Percentiles rank a stretch among this genome's conserved stretches.
Conservation (phyloP, 805 yeast genomes). For the Metschnikowia dekortorum region DNA sequence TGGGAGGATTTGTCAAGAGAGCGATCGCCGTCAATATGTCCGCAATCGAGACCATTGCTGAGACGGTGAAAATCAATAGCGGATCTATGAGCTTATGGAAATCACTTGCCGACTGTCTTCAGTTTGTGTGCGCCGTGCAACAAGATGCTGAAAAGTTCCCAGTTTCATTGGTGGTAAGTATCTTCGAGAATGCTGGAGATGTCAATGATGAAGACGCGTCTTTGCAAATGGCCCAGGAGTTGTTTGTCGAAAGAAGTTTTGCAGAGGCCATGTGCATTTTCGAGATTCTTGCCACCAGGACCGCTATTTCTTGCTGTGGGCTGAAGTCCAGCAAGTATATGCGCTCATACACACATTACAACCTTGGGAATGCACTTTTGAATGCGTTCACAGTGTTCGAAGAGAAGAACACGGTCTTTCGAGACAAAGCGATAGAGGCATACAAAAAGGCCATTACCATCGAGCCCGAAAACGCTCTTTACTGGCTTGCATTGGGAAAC, state of each 20-base stretch:
- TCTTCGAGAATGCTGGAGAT: constrained; percentile 14
- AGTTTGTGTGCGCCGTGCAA: constrained; percentile 51
- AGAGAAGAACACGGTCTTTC: constrained; percentile 15
- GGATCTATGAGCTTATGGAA: constrained; percentile 63
- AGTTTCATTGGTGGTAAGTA: constrained; percentile 12
- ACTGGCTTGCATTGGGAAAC: constrained; percentile 83
- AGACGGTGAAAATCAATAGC: constrained; percentile 32
- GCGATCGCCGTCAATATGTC: constrained; percentile 47
- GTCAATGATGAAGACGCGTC: constrained; percentile 17
- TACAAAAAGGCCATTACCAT: constrained; percentile 66
- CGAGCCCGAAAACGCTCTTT: constrained; percentile 64
- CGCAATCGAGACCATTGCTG: constrained; percentile 42
- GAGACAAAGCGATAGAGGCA: constrained; percentile 51
- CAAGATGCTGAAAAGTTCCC: constrained; percentile 52
- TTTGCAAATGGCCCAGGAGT: constrained; percentile 12
- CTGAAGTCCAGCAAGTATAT: constrained; percentile 42
- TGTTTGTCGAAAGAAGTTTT: constrained; percentile 13
- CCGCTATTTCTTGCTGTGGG: constrained; percentile 37
- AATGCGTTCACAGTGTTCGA: constrained; percentile 32
- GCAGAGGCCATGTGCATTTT: constrained; percentile 35
- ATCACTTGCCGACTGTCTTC: constrained; percentile 52
- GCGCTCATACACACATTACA: constrained; percentile 54
- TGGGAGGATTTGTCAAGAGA: constrained; percentile 63
- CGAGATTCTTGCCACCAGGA: constrained; percentile 44
- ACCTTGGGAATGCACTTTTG: constrained; percentile 65